Base-by-base conservation (phyloP, 2,329 filamentous ascomycete species). In the Phialophora macrospora region DNA sequence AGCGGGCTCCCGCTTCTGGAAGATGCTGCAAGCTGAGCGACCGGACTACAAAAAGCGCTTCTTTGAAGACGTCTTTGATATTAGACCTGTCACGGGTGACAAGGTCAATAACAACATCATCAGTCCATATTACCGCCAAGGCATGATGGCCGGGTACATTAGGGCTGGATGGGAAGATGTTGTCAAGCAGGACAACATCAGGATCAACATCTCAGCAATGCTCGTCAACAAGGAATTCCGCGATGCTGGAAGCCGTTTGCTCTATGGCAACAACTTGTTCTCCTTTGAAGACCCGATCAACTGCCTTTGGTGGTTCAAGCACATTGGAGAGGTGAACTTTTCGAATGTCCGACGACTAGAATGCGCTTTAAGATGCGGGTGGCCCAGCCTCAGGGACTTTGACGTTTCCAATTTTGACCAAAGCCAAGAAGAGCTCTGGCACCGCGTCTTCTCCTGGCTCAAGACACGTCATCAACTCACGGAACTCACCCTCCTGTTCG, bases 301-400 rank as follows among this genome's bases (percentile, higher is more conserved):
- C 14, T 70, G 66, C 55, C 59, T 34, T 17, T 71, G 65, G 68
- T 71, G 65, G 63, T 52, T 62, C 26, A 60, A 64, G 30, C 56
- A 67, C 20, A 69, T 71, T 41, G 66, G 70, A 17, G n/a, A 6
- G 12, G 11, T 57, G 9, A 71, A 69, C 44, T 46, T 70, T 28
- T 49, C 62, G 6, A 59, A 58, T 24, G 41, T 70, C 30, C 64
- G 51, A 14, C 12, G 24, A 26, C 24, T 70, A 2, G 11, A 24
- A 4, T 28, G 70, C 7, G 20, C 11, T 48, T 61, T 70, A 9
- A 12, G 20, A n/a, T 66, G 63, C n/a, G 69, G 68, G n/a, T 70
- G 66, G 41, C 12, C 38, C 5, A 1, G 22, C 12, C 3, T 51
- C 17, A 9, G 17, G 3, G n/a, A 9, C 4, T 8, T 9, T 2